Evolutionary conservation across 371 early-diverging fungal genomes (phyloP), one percentile per base, ranked within the genome.

Genomic region (Mucor sp.): DNA sequence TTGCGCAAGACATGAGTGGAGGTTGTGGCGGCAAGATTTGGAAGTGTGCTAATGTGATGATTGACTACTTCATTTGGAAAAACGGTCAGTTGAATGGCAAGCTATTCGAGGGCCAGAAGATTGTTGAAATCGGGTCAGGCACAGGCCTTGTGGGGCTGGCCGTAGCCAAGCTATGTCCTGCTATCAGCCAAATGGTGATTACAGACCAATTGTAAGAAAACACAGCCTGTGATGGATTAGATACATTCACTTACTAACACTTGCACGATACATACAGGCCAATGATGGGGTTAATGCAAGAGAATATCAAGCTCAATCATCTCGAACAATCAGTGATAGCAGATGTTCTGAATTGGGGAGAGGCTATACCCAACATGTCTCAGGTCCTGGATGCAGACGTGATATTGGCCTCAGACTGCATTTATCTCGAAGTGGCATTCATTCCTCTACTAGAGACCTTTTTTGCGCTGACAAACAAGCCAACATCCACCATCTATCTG

Each of bases 11-110:
- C 48, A 32, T 79, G 11, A 72, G 72, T 48, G 79, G 79, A 25
- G 82, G 85, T 2, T 84, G 85, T 53, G 85, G 85, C 23, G 85
- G 85, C 17, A 77, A 74, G 65, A 82, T 71, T 4, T 84, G 85
- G 85, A 75, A 78, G 68, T 79, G 78, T 6, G 81, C 82, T 3
- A 58, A 73, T 72, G 71, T 82, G n/a, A 74, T 81, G 74, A 63
- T 79, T 37, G 71, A 80, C 27, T 82, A 84, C 60, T 47, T 80
- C 21, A 66, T 79, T 32, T 78, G 81, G 81, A 78, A 77, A 44
- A 58, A 77, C 28, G 5, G 61, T 12, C 68, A 68, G 37, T 11
- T 35, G 4, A 17, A 62, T 15, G 65, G 70, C 0, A 2, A 47
- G 0, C 50, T 70, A 2, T 73, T 82, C 21, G 11, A 58, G 6